phyloP scores from a whole-genome alignment of 495 filamentous ascomycete species.

The Tetracladium setigerum region DNA sequence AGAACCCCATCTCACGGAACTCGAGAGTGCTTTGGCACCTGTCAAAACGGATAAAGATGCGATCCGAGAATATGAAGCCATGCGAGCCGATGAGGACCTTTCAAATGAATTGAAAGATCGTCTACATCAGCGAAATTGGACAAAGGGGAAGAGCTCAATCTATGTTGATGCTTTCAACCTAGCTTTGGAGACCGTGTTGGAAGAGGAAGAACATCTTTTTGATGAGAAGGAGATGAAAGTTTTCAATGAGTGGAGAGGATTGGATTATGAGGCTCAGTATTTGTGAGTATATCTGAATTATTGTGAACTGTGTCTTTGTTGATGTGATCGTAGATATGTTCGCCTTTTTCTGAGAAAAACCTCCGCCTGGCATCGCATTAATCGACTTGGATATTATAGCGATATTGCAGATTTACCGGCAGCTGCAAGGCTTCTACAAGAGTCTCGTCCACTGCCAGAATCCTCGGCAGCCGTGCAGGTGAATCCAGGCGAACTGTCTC shows the following conservation, averaged over 20 bases:
- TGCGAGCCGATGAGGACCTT: constrained; percentile 33
- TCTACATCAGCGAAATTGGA: constrained; percentile 35
- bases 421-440: constrained; percentile 53
- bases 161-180: constrained; percentile 98
- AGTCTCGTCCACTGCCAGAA: constrained; percentile 31
- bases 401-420: constrained; percentile 69
- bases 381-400: constrained; percentile 65
- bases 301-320: constrained; percentile 25
- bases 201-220: constrained; percentile 86
- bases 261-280: constrained; percentile 87
- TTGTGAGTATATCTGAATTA: constrained; percentile 12
- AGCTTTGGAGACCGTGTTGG: constrained; percentile 81
- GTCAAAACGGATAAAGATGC: constrained; percentile 61
- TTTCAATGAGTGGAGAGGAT: constrained; percentile 64
- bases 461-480: constrained; percentile 22
- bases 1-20: constrained; percentile 50
- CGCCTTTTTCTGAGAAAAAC: constrained; percentile 92
- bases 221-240: constrained; percentile 69
- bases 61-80: constrained; percentile 71
- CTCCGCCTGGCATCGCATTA: constrained; percentile 85
- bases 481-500: constrained; percentile 39
- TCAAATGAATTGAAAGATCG: constrained; percentile 20
- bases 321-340: constrained; percentile 56
- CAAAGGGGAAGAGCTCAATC: constrained; percentile 63
- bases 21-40: constrained; percentile 68